Evolutionary conservation across 495 filamentous ascomycete species (phyloP), one percentile per base, ranked within the genome.

Genomic region (Antarctomyces pellizariae): DNA sequence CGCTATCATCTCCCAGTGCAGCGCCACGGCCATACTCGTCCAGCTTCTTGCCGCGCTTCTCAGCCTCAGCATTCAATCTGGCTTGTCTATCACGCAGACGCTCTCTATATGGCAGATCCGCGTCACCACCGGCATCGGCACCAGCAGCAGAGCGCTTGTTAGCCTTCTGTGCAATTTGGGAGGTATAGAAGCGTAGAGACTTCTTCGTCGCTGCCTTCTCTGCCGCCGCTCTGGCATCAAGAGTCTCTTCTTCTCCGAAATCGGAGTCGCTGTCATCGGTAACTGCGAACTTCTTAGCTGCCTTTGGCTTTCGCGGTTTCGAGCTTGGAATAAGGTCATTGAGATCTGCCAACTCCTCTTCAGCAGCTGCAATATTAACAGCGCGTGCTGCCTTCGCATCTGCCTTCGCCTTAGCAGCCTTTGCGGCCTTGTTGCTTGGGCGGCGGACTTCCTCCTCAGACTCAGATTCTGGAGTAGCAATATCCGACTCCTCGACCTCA

Each of bases 131-230:
- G 5, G 78, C 50, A 35, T 84, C 73, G 27, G 70, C 64, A 28
- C 76, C 77, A 13, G 77, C 78, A n/a, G 56, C 67, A 3, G 57
- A 70, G 18, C 86, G 78, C 40, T 75, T 82, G 50, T 75, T 83
- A 30, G 74, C 63, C 48, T 91, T 92, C 43, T 91, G 82, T 15
- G 76, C 72, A 30, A 95, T 75, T 43, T 95, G 86, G 3, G 79
- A 86, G 13, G 89, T 92, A 59, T 97, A 93, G 53, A 97, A 97
- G 29, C 77, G 71, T 20, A 97, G 66, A 34, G 59, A 75, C 50
- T 83, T 86, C 57, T 82, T 90, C 39, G 73, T 71, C 25, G 59
- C 56, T 2, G 68, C 75, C 50, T 95, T 97, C 33, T 86, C 76
- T 26, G 71, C 73, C 0, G 73, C 71, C 31, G 50, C 39, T 29